Evolutionary conservation across 2,329 filamentous ascomycete genomes (phyloP).

Genomic region (Celoporthe dispersa): DNA sequence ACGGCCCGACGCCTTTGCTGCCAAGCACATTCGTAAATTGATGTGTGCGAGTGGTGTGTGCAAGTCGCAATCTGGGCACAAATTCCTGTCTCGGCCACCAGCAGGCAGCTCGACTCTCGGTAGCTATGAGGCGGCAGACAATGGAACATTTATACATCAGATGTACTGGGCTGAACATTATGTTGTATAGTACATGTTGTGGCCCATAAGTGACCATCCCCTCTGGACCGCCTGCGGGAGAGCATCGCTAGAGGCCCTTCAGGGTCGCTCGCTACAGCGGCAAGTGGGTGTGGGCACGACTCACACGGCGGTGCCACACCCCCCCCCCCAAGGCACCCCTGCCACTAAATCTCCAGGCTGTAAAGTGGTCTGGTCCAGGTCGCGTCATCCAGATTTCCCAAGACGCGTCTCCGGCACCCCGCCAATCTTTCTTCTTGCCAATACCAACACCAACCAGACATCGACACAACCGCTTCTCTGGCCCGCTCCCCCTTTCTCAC

Average conservation of each 20-base stretch:
- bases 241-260: not conserved
- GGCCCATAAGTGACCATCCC: not conserved
- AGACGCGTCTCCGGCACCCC: conserved; percentile 28
- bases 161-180: not conserved
- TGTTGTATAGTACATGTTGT: not conserved
- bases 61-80: not conserved
- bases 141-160: not conserved
- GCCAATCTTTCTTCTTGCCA: conserved; percentile 11
- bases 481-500: not conserved
- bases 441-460: conserved; percentile 15
- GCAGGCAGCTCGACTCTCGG: no score
- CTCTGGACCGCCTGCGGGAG: not conserved
- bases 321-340: conserved; percentile 1
- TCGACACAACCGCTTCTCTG: not conserved
- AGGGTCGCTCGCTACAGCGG: not conserved
- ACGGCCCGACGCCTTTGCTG: not conserved
- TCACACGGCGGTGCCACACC: not conserved
- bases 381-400: conserved; percentile 23
- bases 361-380: conserved; percentile 29
- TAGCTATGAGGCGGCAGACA: not conserved
- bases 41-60: not conserved
- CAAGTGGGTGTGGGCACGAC: not conserved
- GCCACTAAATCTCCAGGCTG: not conserved
- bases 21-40: not conserved
- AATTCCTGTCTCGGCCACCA: not conserved